Evolutionary conservation across 345 rosid genomes (phyloP).

Genomic region (Citrus trifoliata): DNA sequence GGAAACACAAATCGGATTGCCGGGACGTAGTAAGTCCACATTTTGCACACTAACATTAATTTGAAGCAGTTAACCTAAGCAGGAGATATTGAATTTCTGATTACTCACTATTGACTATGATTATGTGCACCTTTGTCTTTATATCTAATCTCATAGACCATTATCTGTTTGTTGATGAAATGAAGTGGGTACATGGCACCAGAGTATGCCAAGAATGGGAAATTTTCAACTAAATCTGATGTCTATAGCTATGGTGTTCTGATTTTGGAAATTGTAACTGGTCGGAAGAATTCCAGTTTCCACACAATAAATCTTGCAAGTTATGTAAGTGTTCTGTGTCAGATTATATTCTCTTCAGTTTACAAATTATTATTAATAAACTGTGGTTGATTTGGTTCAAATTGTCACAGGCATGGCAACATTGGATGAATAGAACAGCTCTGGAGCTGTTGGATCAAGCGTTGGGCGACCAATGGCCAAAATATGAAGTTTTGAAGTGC

Average conservation of each 20-base stretch:
- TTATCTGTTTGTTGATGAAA: neutral
- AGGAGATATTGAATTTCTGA: no score
- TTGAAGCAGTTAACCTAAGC: no score
- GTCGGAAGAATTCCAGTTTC: constrained; percentile 32
- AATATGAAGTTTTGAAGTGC: constrained; percentile 38
- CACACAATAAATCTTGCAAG: constrained; percentile 24
- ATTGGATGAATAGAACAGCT: constrained; percentile 42
- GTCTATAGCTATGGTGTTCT: constrained; percentile 48
- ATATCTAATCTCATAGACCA: neutral
- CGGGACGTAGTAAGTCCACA: constrained; percentile 34
- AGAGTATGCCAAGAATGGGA: constrained; percentile 33
- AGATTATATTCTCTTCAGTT: neutral
- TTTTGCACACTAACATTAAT: neutral
- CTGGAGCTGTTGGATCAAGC: constrained; percentile 38
- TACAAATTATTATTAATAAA: neutral
- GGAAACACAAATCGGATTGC: constrained; percentile 24
- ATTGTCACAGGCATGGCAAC: constrained; percentile 45
- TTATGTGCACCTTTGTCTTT: no score
- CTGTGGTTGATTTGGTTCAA: neutral
- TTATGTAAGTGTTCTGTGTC: constrained; percentile 17
- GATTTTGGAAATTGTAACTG: constrained; percentile 42
- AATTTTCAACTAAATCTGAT: constrained; percentile 43
- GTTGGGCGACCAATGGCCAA: constrained; percentile 18
- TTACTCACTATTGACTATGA: neutral
- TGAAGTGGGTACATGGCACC: constrained; percentile 57